Evolutionary conservation across 371 early-diverging fungal genomes (phyloP).

Genomic region (Rhizomucor pusillus): DNA sequence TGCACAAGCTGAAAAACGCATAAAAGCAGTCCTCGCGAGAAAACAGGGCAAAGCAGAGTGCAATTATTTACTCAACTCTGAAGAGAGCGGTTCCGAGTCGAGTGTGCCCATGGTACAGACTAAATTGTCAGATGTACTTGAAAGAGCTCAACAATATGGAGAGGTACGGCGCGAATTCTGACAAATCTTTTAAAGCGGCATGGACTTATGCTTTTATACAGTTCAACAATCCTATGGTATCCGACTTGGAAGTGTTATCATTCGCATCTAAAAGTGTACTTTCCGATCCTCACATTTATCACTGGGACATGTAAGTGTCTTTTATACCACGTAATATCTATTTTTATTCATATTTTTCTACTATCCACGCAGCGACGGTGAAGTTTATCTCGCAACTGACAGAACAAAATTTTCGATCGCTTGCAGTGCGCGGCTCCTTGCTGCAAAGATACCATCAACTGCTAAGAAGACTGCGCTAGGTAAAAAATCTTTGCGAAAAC

Average conservation of each 20-base stretch:
- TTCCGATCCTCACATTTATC: conserved; percentile 4
- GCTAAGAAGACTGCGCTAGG: neutral
- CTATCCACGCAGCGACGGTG: conserved; percentile 6
- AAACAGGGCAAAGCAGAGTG: conserved; percentile 13
- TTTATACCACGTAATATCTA: neutral
- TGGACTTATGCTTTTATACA: neutral
- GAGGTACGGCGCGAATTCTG: neutral
- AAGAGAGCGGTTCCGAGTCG: neutral
- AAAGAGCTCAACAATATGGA: neutral
- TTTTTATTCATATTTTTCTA: neutral
- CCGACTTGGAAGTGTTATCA: neutral
- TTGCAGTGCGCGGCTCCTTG: neutral
- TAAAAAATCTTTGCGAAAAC: neutral
- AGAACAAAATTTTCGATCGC: conserved; percentile 1
- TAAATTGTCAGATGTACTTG: neutral
- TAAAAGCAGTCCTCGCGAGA: conserved; percentile 9
- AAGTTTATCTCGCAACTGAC: conserved; percentile 12
- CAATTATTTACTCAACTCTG: neutral
- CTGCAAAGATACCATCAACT: neutral
- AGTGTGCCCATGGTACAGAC: conserved; percentile 3
- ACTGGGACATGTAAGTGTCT: conserved; percentile 12
- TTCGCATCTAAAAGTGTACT: neutral
- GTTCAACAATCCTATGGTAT: neutral
- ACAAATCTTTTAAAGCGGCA: no score
- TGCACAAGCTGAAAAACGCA: conserved; percentile 10